These are phyloP conservation scores for Trichoderma guizhouense DNA, from an alignment of 2,329 filamentous ascomycete species.

Conservation along the genomic window DNA sequence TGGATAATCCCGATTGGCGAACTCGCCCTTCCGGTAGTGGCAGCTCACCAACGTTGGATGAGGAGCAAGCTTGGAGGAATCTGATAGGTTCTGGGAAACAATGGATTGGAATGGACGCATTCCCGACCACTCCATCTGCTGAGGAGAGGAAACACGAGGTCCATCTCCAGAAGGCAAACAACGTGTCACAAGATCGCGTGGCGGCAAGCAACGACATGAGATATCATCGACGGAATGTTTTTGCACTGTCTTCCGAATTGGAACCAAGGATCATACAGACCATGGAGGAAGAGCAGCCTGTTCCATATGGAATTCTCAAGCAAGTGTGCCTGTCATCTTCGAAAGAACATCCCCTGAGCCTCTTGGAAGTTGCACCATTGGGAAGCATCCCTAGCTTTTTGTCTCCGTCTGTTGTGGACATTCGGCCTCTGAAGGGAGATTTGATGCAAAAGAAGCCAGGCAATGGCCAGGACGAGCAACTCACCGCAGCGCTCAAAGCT, in stretches of 20 bases:
- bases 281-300: neutral
- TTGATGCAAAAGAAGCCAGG: neutral
- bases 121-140: neutral
- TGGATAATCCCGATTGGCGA: conserved; percentile 38
- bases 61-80: neutral
- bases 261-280: neutral
- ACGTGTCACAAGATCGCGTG: neutral
- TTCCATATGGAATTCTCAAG: conserved; percentile 4
- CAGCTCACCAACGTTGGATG: neutral
- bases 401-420: neutral
- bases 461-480: conserved; percentile 16
- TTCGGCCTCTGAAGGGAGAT: neutral
- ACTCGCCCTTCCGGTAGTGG: conserved; percentile 23
- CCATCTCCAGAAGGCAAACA: neutral
- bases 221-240: neutral
- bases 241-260: neutral
- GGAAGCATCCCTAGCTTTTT: neutral
- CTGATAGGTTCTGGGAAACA: neutral
- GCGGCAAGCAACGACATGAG: neutral
- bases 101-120: neutral
- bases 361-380: conserved; percentile 10
- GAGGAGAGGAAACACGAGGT: neutral
- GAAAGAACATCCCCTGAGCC: neutral
- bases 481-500: conserved; percentile 16
- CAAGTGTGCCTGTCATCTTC: neutral